Conservation (phyloP, 768 basidiomycete species). For the Zangia roseola region DNA sequence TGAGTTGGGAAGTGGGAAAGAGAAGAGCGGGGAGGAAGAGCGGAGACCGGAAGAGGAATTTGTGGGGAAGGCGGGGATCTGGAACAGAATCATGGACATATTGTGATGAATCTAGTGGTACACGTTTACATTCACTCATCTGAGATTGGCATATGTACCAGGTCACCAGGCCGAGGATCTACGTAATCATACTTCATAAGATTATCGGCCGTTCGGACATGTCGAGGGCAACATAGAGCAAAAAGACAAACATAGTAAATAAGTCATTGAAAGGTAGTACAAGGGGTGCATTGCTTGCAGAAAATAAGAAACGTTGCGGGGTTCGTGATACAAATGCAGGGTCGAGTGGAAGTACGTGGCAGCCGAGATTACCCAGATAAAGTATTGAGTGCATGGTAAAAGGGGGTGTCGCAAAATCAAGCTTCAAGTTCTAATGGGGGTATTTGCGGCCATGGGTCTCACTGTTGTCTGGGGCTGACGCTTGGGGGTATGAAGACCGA, state of each 20-base stretch:
- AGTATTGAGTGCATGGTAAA: constrained; percentile 4
- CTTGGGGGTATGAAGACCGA: constrained; percentile 55
- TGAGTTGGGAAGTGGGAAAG: constrained; percentile 53
- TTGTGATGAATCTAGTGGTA: constrained; percentile 8
- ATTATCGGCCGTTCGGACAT: background rate
- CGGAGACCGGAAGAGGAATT: constrained; percentile 43
- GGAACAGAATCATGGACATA: constrained; percentile 26
- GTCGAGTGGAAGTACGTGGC: background rate
- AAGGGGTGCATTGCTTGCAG: constrained; percentile 7
- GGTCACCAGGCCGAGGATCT: too few species aligned
- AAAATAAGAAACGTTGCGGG: constrained; percentile 12
- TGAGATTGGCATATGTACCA: too few species aligned
- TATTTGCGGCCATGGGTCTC: constrained; percentile 13
- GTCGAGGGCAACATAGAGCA: background rate
- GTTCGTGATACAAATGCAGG: constrained; percentile 28
- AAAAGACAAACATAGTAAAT: constrained; percentile 1
- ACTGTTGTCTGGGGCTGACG: constrained; percentile 12
- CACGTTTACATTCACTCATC: too few species aligned
- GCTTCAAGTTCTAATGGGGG: constrained; percentile 29
- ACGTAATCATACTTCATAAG: too few species aligned
- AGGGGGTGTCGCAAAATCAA: constrained; percentile 11
- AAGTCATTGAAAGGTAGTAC: constrained; percentile 25
- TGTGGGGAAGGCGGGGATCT: constrained; percentile 19
- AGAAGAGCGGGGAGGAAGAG: constrained; percentile 44
- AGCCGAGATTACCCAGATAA: constrained; percentile 1